Percentiles rank a stretch among this genome's conserved stretches.
These are phyloP conservation scores for Sarocladium oryzae DNA, from an alignment of 2,329 filamentous ascomycete genomes.

Conservation along the genomic window DNA sequence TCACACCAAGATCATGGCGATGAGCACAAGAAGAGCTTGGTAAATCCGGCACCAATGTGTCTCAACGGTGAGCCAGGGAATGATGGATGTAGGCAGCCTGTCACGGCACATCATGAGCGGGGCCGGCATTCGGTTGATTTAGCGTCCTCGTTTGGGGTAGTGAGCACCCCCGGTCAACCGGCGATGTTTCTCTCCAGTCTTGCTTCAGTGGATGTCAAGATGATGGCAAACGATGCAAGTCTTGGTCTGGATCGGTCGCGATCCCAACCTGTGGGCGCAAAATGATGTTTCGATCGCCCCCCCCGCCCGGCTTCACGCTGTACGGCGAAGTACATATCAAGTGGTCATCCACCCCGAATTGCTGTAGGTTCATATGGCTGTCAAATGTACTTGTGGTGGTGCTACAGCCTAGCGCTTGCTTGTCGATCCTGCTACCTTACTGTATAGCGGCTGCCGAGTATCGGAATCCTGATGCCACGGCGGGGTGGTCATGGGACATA, in stretches of 20 bases:
- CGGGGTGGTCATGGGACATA: slow-evolving; percentile 1
- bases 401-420: neutral
- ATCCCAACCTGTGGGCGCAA: neutral
- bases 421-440: slow-evolving; percentile 1
- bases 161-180: too few species aligned
- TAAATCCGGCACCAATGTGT: neutral
- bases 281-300: neutral
- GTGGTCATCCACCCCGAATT: neutral
- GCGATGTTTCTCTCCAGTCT: too few species aligned
- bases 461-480: slow-evolving; percentile 2
- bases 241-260: too few species aligned
- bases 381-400: neutral
- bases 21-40: neutral
- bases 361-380: neutral
- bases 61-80: neutral
- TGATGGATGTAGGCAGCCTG: neutral
- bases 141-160: neutral
- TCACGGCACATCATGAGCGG: slow-evolving; percentile 7
- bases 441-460: neutral
- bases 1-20: neutral
- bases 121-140: slow-evolving; percentile 4
- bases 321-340: too few species aligned
- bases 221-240: too few species aligned
- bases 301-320: too few species aligned
- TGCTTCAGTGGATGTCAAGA: too few species aligned